Base-by-base conservation (phyloP, 2,329 filamentous ascomycete species). In the Cercospora janseana region DNA sequence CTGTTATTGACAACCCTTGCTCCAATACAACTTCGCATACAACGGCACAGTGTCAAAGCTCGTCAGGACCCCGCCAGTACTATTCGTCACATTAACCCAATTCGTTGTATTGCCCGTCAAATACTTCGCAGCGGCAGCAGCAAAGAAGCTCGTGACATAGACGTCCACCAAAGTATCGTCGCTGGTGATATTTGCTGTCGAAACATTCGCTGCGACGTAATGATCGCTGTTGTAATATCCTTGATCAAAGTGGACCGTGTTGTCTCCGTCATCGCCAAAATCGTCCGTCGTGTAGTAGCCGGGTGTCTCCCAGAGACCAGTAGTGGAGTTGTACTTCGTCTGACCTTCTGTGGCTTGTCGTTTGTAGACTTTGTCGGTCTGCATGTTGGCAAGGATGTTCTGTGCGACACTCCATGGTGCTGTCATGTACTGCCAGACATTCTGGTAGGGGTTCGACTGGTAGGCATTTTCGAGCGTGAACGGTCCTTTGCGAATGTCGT, bases 401-500 rank as follows among this genome's bases (percentile, higher is more conserved):
- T 58, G 56, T 9, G 56, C 56, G 10, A 53, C 50, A 26, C 34
- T 16, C 56, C 56, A 58, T 6, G 56, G 56, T 18, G 50, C 56
- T n/a, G 54, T 58, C 23, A 82, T 70, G 58, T 76, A 81, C 28
- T 77, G 66, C 62, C 81, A 80, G 1, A 70, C 65, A 41, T 81
- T 75, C 4, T 65, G 62, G 62, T 81, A 82, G 0, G 79, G 79
- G 0, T 76, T 77, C 0, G 80, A 76, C 55, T 81, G 80, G 63
- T 77, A 81, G 8, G 67, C 69, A 54, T 75, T 72, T 41, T 75
- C 72, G 49, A 71, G 75, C 0, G 81, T 83, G 61, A 85, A 85
- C 0, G 80, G 79, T 0, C 82, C 82, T 64, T 84, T 74, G 52
- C 79, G 73, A 9, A 86, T 66, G 57, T 85, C 81, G 59, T 83